Evolutionary conservation across 192 early-diverging fungal species (phyloP).

Genomic region (Gonapodya prolifera): DNA sequence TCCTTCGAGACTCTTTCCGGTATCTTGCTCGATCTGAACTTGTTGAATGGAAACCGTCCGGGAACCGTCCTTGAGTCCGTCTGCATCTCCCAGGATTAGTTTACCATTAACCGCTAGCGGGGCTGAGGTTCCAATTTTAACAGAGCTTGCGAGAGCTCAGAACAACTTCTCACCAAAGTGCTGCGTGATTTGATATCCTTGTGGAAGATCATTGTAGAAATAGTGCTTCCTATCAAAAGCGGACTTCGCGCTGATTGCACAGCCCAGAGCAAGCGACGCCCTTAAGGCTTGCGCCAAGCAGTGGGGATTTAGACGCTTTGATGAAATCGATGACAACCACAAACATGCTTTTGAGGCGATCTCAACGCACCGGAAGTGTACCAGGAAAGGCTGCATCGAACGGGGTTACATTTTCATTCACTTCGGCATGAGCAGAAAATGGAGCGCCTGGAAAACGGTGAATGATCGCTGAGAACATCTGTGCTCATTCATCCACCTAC

Average conservation of each 20-base stretch:
- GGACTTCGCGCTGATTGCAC: conserved; percentile 46
- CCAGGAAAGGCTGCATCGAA: conserved; percentile 84
- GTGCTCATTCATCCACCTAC: conserved; percentile 17
- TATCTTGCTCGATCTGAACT: conserved; percentile 73
- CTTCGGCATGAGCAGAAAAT: conserved; percentile 26
- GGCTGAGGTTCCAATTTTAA: background rate
- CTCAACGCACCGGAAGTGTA: conserved; percentile 50
- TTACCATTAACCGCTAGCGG: background rate
- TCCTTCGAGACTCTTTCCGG: conserved; percentile 19
- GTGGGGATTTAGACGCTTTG: conserved; percentile 45
- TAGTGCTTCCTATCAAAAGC: conserved; percentile 93
- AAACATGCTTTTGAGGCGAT: background rate
- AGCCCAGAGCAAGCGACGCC: conserved; percentile 56
- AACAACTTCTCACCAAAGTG: conserved; percentile 21
- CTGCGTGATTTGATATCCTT: conserved; percentile 93
- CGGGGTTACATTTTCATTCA: conserved; percentile 60
- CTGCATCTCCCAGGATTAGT: background rate
- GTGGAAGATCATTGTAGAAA: conserved; percentile 85
- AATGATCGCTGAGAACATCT: conserved; percentile 12
- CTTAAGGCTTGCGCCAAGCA: conserved; percentile 60
- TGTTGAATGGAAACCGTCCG: conserved; percentile 57
- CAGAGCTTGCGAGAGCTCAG: background rate
- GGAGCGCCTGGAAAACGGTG: background rate
- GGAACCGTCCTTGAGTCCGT: conserved; percentile 2
- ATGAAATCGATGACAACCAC: background rate